Evolutionary conservation across 148 eudicot species (phyloP), one percentile per base, ranked within the genome.

Genomic region (Amaranthus hypochondriacus): DNA sequence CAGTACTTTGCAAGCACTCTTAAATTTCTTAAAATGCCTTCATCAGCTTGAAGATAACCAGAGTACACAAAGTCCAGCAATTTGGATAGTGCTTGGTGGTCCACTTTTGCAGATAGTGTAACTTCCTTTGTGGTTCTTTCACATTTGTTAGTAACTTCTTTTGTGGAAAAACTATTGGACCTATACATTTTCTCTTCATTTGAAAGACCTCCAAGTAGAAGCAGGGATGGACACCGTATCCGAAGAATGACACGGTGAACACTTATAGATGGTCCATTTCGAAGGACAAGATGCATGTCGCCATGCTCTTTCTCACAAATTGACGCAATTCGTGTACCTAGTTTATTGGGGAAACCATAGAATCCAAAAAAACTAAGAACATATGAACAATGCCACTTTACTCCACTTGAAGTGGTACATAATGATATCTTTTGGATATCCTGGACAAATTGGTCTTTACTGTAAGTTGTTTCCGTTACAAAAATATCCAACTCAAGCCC

Each of bases 321-420:
- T 71, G 82, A 79, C 64, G 74, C 85, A 49, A 88, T 79, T 66
- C 81, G 84, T 68, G 74, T 77, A 11, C 95, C 91, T 59, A 89
- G 79, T 81, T 86, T 82, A 82, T 75, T 84, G 51, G 97, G 88
- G 64, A 89, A 88, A 47, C 98, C 98, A 75, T 81, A 93, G 21
- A 64, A 46, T 14, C 93, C 97, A 66, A 88, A 74, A 82, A 73
- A 79, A 68, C 90, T 80, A 77, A 94, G 95, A 76, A 89, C 72
- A 74, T 84, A 88, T 11, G 93, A 88, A 55, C 88, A 87, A 76
- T 87, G 89, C 92, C 91, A 87, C 83, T 81, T 89, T 68, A 89
- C 68, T 71, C 95, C 95, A 66, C 86, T 79, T 62, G 90, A 78
- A 69, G 51, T 67, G 63, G 80, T 70, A 66, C 78, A 70, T 44